Conservation (phyloP, 148 eudicot species). For the Fagopyrum homotropicum region DNA sequence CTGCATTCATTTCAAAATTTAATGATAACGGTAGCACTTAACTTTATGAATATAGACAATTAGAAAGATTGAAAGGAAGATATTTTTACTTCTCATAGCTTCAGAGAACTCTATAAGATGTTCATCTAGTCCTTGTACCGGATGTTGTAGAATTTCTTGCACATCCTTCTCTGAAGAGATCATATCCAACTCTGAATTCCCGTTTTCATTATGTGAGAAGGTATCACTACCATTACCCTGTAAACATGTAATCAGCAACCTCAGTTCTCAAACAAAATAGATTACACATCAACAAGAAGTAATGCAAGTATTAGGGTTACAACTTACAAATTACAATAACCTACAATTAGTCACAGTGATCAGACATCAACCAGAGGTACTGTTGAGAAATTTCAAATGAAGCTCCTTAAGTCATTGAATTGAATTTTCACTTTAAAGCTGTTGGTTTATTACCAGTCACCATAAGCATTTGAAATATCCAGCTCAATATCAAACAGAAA, state of each 20-base stretch:
- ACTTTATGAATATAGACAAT: not conserved
- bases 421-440: not conserved
- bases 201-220: not conserved
- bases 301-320: not conserved
- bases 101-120: slow-evolving; percentile 64
- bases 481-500: not conserved
- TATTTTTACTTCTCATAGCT: slow-evolving; percentile 75
- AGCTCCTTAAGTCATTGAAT: not conserved
- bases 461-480: too few relatives aligned
- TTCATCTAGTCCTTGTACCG: slow-evolving; percentile 52
- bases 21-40: not conserved
- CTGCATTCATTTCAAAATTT: slow-evolving; percentile 30
- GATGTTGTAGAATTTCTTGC: slow-evolving; percentile 46
- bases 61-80: not conserved
- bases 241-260: not conserved
- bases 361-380: not conserved
- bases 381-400: not conserved
- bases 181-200: slow-evolving; percentile 30
- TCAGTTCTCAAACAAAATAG: not conserved
- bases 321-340: not conserved
- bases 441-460: too few relatives aligned
- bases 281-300: not conserved
- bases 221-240: not conserved
- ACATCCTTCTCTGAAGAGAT: slow-evolving; percentile 49
- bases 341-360: not conserved